Base-by-base conservation (phyloP, 306 rosid species). In the Medicago arabica region DNA sequence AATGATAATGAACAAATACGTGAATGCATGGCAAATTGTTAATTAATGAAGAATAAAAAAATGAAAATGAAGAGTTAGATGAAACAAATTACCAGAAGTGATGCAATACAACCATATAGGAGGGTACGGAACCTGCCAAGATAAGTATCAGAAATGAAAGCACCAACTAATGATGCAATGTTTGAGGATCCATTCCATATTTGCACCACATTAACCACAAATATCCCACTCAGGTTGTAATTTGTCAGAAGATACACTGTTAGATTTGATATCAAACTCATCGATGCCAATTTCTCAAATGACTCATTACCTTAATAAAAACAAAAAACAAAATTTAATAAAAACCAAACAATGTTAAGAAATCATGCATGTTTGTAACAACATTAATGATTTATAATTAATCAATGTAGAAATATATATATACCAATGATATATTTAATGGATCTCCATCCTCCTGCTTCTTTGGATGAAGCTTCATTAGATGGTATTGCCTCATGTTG, bases 241-340 rank as follows among this genome's bases (percentile, higher is more conserved):
- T 82, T 69, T 0, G 83, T 80, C 4, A 73, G 74, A 71, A 88
- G 54, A 71, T 93, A 91, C 79, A 89, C 71, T 47, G 90, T 79
- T 14, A 89, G 75, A 68, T 93, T 93, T 1, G 91, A 67, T 49
- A 88, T 77, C 86, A 93, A 84, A 79, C 97, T 91, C 97, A 93
- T 93, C 1, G 97, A 88, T 31, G 97, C 91, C 87, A 93, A 63
- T 83, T 93, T 93, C 90, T 93, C 98, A 50, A 93, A 91, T 11
- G 96, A 84, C 74, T 93, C 96, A 2, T 89, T 93, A 6, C 87
- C 97, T 91, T 51, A 21, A 57, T 21, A 21, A 6, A 14, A 50
- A 9, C 9, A 76, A 79, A 43, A 17, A 19, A 55, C 4, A 9
- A 19, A 55, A 18, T 7, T 0, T 86, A 47, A 6, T 63, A 81